Evolutionary conservation across 2,329 filamentous ascomycete genomes (phyloP).

Genomic region (Microcyclosporella mali): DNA sequence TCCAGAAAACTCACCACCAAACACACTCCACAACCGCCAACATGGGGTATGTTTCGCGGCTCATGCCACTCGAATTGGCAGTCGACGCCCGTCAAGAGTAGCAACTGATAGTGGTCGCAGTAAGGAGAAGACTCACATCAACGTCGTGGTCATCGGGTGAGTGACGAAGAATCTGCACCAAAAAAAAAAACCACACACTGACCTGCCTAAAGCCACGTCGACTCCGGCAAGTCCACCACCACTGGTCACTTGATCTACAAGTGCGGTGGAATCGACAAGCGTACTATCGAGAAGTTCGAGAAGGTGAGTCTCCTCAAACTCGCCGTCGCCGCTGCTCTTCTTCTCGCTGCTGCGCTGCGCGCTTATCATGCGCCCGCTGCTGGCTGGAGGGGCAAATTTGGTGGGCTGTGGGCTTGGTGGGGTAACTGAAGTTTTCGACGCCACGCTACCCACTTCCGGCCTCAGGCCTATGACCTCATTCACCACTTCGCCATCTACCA

Average conservation of each 20-base stretch:
- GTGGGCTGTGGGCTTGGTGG: conserved; percentile 20
- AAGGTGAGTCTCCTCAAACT: conserved; percentile 58
- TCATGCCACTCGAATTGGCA: neutral
- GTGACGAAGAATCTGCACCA: too few relatives aligned
- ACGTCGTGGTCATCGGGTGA: conserved; percentile 81
- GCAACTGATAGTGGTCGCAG: conserved; percentile 46
- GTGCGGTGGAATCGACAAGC: conserved; percentile 99
- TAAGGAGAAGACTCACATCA: conserved; percentile 93
- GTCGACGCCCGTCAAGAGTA: conserved; percentile 7
- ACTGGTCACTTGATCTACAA: conserved; percentile 97
- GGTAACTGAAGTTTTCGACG: conserved; percentile 20
- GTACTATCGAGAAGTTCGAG: conserved; percentile 99
- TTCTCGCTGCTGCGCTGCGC: conserved; percentile 1
- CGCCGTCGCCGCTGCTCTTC: conserved; percentile 1
- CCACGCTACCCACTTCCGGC: conserved; percentile 14
- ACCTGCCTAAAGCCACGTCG: conserved; percentile 65
- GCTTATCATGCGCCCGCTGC: conserved; percentile 12
- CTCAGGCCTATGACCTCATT: conserved; percentile 15
- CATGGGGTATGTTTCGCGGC: conserved; percentile 52
- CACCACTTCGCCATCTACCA: conserved; percentile 2
- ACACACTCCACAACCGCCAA: conserved; percentile 39
- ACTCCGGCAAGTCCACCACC: conserved; percentile 98
- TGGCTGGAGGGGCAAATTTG: conserved; percentile 18
- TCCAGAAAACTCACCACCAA: conserved; percentile 17
- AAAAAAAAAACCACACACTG: too few relatives aligned